Base-by-base conservation (phyloP, 805 yeast species). In the Ogataea paraovalis region DNA sequence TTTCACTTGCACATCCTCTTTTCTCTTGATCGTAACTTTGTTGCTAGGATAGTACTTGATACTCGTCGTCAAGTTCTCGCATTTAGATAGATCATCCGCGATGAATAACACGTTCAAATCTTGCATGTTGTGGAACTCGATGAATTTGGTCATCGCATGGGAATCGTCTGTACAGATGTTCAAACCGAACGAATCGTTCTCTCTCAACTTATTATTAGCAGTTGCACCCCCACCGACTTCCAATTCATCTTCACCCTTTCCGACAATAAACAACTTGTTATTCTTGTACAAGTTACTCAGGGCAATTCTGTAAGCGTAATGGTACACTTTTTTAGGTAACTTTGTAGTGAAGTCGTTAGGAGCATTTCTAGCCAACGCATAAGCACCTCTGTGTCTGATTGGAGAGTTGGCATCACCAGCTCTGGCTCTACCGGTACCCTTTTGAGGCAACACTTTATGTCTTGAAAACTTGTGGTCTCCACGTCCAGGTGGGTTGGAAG, bases 321-420 rank as follows among this genome's bases (percentile, higher is more conserved):
- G 72, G 67, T 92, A 94, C 12, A 85, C 75, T 63, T 87, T 83
- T 32, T 64, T 62, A 20, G 95, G 95, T 56, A 94, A 74, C 10
- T 76, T 80, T 2, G 97, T 85, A 25, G 90, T 76, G 76, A 84
- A 82, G 65, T 92, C 96, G 60, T 86, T 89, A 42, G 96, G 96
- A 3, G 97, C 97, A 46, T 78, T 80, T 64, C 94, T 83, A 14
- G 94, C 97, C 59, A 85, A 80, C 0, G 98, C 97, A 58, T 84
- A 76, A 45, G 92, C 90, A 65, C 96, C 97, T 61, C 86, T 88
- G 60, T 80, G 82, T 71, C 96, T 83, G 40, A 83, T 85, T 43
- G 99, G 99, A 21, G 96, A 88, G 61, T 91, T 92, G 49, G 87
- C 90, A 69, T 91, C 97, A 72, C 99, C 99, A 46, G 81, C 85